Evolutionary conservation across 495 filamentous ascomycete species (phyloP).

Genomic region (Aspergillus indologenus): DNA sequence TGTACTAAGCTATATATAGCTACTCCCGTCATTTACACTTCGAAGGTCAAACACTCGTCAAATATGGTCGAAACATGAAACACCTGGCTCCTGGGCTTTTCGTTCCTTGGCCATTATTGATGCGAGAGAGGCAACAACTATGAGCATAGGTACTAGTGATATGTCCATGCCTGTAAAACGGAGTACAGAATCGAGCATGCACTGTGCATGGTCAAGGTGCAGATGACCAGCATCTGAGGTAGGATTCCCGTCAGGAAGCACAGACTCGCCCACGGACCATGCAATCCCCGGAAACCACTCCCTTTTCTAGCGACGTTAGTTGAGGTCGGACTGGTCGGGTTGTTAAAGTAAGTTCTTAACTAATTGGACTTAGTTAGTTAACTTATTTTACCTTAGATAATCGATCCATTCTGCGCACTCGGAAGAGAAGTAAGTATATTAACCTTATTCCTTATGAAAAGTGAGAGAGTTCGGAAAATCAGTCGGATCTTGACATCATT

Average conservation of each 20-base stretch:
- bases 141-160: neutral
- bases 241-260: slow-evolving; percentile 17
- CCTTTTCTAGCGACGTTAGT: neutral
- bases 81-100: neutral
- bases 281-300: slow-evolving; percentile 15
- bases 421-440: too few species aligned
- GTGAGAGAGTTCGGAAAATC: neutral
- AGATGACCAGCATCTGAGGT: neutral
- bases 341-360: too few species aligned
- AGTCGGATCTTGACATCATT: slow-evolving; percentile 5
- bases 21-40: neutral
- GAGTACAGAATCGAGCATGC: neutral
- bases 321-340: neutral
- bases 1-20: neutral
- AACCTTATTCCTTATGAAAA: too few species aligned
- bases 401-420: too few species aligned
- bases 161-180: neutral
- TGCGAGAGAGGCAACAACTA: neutral
- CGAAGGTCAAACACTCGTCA: neutral
- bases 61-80: neutral
- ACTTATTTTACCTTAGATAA: neutral
- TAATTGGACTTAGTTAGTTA: too few species aligned
- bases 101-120: neutral
- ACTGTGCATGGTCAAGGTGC: neutral
- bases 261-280: slow-evolving; percentile 34